Percentiles rank a stretch among this genome's conserved stretches.
These are phyloP conservation scores for Thielaviopsis punctulata DNA, from an alignment of 2,329 filamentous ascomycete species.

Conservation along the genomic window DNA sequence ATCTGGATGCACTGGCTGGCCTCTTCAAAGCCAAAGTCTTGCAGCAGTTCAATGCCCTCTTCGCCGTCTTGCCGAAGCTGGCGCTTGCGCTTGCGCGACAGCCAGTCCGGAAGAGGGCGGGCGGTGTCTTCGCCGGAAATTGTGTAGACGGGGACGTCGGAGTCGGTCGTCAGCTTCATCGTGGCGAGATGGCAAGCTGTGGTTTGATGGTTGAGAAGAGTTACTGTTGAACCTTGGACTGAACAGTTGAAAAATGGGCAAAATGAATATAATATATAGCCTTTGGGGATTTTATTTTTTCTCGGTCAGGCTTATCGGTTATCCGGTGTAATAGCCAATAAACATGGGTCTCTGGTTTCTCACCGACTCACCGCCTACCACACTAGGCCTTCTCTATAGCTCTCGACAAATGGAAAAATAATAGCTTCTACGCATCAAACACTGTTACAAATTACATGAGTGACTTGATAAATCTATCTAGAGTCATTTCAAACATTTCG, in stretches of 20 bases:
- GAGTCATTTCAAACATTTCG: slow-evolving; percentile 51
- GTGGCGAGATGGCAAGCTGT: slow-evolving; percentile 4
- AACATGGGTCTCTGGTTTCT: background rate
- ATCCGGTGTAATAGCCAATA: slow-evolving; percentile 4
- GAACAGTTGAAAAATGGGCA: background rate
- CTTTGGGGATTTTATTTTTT: slow-evolving; percentile 5
- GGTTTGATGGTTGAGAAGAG: background rate
- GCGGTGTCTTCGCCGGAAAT: slow-evolving; percentile 82
- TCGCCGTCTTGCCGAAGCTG: slow-evolving; percentile 85
- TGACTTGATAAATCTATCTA: slow-evolving; percentile 62
- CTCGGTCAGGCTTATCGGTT: slow-evolving; percentile 7
- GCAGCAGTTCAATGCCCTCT: slow-evolving; percentile 83
- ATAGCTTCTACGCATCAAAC: background rate
- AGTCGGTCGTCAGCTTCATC: slow-evolving; percentile 73
- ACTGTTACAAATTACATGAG: slow-evolving; percentile 34
- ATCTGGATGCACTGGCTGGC: slow-evolving; percentile 78
- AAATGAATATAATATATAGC: background rate
- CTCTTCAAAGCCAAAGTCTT: slow-evolving; percentile 96
- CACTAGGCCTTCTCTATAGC: background rate
- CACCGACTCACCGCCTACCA: slow-evolving; percentile 2
- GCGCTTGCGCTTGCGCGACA: slow-evolving; percentile 73
- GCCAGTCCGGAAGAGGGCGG: slow-evolving; percentile 84
- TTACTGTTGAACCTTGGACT: background rate
- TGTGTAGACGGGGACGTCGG: slow-evolving; percentile 80
- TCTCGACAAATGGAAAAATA: background rate